A percentile compares a stretch with the other conserved stretches of the same genome.
Conservation (phyloP, 345 rosid genomes). For the Mangifera indica region DNA sequence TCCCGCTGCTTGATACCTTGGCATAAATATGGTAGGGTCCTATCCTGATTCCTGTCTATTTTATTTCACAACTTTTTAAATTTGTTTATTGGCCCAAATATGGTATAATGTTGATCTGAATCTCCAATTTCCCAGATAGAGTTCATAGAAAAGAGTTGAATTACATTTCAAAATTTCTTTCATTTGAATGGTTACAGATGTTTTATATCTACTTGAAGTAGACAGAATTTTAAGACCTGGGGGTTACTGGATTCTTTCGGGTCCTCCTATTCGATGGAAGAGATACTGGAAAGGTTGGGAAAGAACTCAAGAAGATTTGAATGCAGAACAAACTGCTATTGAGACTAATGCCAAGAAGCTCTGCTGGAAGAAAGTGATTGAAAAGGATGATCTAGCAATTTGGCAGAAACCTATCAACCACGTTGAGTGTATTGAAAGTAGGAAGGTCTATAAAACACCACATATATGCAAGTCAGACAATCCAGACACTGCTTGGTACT, state of each 20-base stretch:
- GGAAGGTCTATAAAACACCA: conserved; percentile 46
- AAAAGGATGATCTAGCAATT: conserved; percentile 65
- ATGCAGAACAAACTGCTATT: conserved; percentile 81
- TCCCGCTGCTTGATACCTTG: conserved; percentile 98
- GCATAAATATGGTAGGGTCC: conserved; percentile 53
- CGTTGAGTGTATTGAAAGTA: conserved; percentile 58
- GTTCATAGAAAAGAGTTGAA: too few relatives aligned
- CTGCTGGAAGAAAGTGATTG: conserved; percentile 91
- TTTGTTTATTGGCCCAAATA: too few relatives aligned
- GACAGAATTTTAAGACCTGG: conserved; percentile 92
- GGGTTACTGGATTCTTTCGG: conserved; percentile 97
- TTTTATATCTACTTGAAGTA: conserved; percentile 79
- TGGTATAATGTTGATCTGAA: too few relatives aligned
- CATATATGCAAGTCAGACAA: conserved; percentile 68
- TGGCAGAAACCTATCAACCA: conserved; percentile 94
- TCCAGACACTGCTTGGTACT: conserved; percentile 76
- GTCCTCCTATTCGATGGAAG: conserved; percentile 93
- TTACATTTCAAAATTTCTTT: conserved; percentile 7
- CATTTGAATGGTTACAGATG: conserved; percentile 45
- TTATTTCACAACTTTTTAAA: too few relatives aligned
- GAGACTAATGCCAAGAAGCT: conserved; percentile 73
- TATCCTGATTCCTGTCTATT: too few relatives aligned
- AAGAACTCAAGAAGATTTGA: conserved; percentile 73
- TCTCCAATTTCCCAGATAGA: too few relatives aligned
- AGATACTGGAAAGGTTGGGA: conserved; percentile 95